Evolutionary conservation across 1,284 basidiomycete species (phyloP), one percentile per base, ranked within the genome.

Genomic region (Tylopilus sp.): DNA sequence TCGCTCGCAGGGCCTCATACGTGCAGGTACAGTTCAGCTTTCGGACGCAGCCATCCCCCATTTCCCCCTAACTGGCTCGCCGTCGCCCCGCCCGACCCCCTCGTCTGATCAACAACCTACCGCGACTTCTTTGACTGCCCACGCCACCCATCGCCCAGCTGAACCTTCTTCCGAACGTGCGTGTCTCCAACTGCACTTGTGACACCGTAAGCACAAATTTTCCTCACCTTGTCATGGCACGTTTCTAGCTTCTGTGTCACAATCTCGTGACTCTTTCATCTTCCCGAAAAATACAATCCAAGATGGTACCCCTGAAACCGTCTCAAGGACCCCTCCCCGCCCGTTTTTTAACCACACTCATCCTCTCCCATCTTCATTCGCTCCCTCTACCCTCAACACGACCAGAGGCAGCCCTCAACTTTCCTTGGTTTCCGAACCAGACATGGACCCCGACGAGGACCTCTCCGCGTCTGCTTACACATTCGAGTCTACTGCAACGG

Each of bases 21-120:
- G 86, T n/a, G 71, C 79, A 26, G 75, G 69, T 56, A 87, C 86
- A 0, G 74, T 88, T 60, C 72, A 81, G 50, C 72, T 89, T 4
- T 85, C 84, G 8, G 74, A 71, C 52, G 74, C 59, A 1, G 9
- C 46, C 30, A 42, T 62, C 5, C 51, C 44, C 3, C 34, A 30
- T 28, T 19, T 43, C 12, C 13, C 45, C 6, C 13, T 41, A 12
- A 1, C 41, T n/a, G 29, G 13, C 30, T 46, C 53, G 33, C 13
- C 50, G 5, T n/a, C 48, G 33, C 44, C 41, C 37, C 31, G 30
- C 15, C 35, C 10, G 23, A 25, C 44, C 4, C n/a, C 51, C 34
- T 41, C 44, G 11, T 41, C 41, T n/a, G 53, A 25, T 34, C 35
- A 3, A 15, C 36, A 35, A 38, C 31, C 29, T 34, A 30, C 28